Conservation (phyloP, 495 filamentous ascomycete genomes). For the Stereocaulon alpinum region DNA sequence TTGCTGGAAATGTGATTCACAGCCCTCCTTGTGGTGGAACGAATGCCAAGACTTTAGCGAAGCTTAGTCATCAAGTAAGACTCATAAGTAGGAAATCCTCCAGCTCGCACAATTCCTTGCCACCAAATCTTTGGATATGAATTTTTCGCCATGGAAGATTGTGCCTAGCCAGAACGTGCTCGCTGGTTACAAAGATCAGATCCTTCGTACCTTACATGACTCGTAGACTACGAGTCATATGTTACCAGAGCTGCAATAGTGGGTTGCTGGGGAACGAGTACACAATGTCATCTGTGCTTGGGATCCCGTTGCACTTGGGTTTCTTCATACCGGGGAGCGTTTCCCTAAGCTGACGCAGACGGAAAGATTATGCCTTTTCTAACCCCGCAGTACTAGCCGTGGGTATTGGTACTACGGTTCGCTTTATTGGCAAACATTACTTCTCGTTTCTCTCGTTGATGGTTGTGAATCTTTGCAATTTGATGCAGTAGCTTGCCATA, state of each 20-base stretch:
- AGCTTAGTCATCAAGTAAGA: neutral
- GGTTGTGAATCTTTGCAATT: too few relatives aligned
- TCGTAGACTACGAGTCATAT: neutral
- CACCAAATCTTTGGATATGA: too few relatives aligned
- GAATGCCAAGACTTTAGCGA: neutral
- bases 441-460: neutral
- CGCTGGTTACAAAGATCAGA: neutral
- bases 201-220: neutral
- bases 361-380: neutral
- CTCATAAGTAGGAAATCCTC: too few relatives aligned
- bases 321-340: neutral
- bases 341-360: too few relatives aligned
- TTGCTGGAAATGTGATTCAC: neutral
- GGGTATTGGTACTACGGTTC: neutral
- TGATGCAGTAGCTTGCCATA: too few relatives aligned
- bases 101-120: too few relatives aligned
- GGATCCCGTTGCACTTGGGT: neutral
- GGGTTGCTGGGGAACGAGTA: neutral
- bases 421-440: neutral
- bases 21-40: neutral
- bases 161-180: neutral
- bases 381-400: neutral
- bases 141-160: too few relatives aligned
- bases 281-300: neutral
- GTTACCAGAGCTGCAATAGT: neutral